Evolutionary conservation across 352 stramenopile genomes (phyloP), one percentile per base, ranked within the genome.

Genomic region (Elongisporangium senticosum): DNA sequence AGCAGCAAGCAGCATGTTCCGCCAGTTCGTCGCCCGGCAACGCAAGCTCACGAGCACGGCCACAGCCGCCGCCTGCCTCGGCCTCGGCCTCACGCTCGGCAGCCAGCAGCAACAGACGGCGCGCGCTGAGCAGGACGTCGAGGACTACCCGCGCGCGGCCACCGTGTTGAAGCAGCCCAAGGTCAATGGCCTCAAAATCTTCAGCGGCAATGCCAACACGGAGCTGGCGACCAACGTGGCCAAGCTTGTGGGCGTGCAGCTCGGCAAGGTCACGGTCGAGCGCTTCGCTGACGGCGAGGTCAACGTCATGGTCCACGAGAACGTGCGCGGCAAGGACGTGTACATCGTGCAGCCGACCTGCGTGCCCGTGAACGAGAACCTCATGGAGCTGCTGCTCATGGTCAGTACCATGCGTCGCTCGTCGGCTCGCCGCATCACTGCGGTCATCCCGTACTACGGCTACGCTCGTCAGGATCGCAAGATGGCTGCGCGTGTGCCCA

Each of bases 271-370:
- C 63, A 99, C 96, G 51, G 97, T 99, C 48, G 93, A 96, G 67
- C 84, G 91, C 61, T 99, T 99, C 69, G 97, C 97, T n/a, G 97
- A 99, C 70, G 97, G 97, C 53, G 97, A 99, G 76, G 96, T 99
- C 11, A 99, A 99, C 71, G 93, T 99, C 65, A 98, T 98, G 83
- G 96, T 99, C 63, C 96, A 99, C 71, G 97, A 99, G 70, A 99
- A 99, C 77, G 97, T 99, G 67, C 95, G 97, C 60, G 98, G 98
- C 59, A 99, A 99, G 72, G 97, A 99, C 83, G 96, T 99, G 60
- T 99, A 99, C 81, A 98, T 99, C 64, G 94, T 99, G 50, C 98
- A 99, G 82, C 96, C 98, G 7, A 99, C 98, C 33, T 99, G 96
- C 76, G 76, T 96, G 61, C 96, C 96, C 39, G 97, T 99, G 59